These are phyloP conservation scores for Pistacia vera DNA, from an alignment of 345 rosid genomes.

Conservation along the genomic window DNA sequence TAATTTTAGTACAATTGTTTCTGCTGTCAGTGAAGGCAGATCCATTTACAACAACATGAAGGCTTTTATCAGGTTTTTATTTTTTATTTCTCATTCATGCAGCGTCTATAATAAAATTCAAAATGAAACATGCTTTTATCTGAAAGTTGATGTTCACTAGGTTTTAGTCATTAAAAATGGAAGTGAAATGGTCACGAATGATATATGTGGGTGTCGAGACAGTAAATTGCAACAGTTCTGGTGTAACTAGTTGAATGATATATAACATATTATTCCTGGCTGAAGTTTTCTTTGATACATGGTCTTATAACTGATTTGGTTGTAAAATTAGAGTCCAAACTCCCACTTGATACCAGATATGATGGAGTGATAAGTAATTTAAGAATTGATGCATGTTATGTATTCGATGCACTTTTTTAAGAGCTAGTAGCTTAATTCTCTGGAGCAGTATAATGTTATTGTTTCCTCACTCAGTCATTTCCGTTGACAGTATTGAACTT, in stretches of 20 bases:
- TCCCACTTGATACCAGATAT: not conserved
- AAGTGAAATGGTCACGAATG: not conserved
- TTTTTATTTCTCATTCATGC: slow-evolving; percentile 2
- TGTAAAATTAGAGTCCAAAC: not conserved
- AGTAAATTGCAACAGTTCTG: not conserved
- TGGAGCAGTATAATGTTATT: not conserved
- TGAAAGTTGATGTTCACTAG: not conserved
- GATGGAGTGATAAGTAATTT: not conserved
- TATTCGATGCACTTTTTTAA: too few species aligned
- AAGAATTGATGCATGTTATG: not conserved
- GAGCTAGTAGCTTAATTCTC: too few species aligned
- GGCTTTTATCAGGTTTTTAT: slow-evolving; percentile 67
- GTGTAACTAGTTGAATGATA: not conserved
- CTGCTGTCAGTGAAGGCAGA: slow-evolving; percentile 78
- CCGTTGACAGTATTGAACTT: not conserved
- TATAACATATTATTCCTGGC: not conserved
- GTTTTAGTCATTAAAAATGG: not conserved
- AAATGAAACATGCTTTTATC: not conserved
- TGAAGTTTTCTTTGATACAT: too few species aligned
- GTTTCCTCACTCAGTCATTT: not conserved
- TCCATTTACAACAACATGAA: slow-evolving; percentile 77
- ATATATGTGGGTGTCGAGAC: not conserved
- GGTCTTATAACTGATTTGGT: not conserved
- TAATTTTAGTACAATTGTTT: slow-evolving; percentile 72
- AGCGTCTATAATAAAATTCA: not conserved